A percentile compares a stretch with the other conserved stretches of the same genome.
Evolutionary conservation across 2,329 filamentous ascomycete species (phyloP).

Genomic region (Colletotrichum sp.): DNA sequence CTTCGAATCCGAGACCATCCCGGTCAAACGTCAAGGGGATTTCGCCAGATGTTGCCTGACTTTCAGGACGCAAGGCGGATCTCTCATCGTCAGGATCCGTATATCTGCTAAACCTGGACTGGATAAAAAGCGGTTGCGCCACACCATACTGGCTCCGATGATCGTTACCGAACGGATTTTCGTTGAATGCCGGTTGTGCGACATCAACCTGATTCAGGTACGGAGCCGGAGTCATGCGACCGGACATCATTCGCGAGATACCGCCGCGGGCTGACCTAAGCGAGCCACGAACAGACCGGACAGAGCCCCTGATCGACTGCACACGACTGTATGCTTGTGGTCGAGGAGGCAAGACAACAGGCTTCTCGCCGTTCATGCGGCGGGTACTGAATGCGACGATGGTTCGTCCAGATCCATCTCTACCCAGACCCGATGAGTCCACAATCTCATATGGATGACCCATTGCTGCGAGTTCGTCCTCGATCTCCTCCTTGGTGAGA

Average conservation of each 20-base stretch:
- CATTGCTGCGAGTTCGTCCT: not conserved
- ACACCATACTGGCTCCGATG: not conserved
- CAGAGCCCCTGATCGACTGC: conserved; percentile 2
- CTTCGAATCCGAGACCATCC: not conserved
- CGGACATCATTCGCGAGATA: not conserved
- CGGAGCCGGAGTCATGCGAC: not conserved
- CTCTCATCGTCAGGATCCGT: conserved; percentile 8
- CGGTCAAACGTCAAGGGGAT: conserved; percentile 8
- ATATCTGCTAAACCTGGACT: conserved; percentile 11
- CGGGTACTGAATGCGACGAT: conserved; percentile 14
- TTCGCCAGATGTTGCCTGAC: conserved; percentile 9
- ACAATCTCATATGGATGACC: conserved; percentile 15
- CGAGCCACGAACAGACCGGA: conserved; percentile 8
- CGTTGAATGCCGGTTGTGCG: not conserved
- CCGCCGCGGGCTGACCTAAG: conserved; percentile 1
- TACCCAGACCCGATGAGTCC: conserved; percentile 8
- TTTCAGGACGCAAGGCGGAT: not conserved
- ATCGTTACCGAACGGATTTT: not conserved
- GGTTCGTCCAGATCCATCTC: conserved; percentile 11
- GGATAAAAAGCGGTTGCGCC: conserved; percentile 4
- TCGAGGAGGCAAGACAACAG: not conserved
- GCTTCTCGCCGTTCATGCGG: not conserved
- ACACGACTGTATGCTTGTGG: conserved; percentile 9
- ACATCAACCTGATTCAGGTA: not conserved
- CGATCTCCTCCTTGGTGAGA: conserved; percentile 13